These are phyloP conservation scores for Blastobotrys serpentis DNA, from an alignment of 1,139 yeast species.

Conservation along the genomic window DNA sequence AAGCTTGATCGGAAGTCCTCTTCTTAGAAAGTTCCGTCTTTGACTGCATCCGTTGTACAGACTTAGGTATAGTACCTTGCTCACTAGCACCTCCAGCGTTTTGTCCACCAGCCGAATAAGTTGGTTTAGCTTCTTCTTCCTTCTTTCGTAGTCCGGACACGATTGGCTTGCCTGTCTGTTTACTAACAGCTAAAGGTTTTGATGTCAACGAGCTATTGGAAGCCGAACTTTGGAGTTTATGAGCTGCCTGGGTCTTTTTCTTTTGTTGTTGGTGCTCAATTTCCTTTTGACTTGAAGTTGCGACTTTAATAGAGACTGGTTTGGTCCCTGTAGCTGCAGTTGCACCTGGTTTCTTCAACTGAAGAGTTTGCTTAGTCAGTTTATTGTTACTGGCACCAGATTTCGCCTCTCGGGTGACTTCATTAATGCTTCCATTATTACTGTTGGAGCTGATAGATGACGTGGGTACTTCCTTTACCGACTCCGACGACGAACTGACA, in stretches of 20 bases:
- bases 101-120: not conserved
- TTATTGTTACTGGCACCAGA: not conserved
- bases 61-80: too few species aligned
- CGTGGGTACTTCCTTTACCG: not conserved
- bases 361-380: slow-evolving; percentile 16
- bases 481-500: not conserved
- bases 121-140: not conserved
- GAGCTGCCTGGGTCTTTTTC: slow-evolving; percentile 8
- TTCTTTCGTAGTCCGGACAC: slow-evolving; percentile 7
- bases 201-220: slow-evolving; percentile 15
- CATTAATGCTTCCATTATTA: not conserved
- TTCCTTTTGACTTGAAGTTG: slow-evolving; percentile 18
- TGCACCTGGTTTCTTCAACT: slow-evolving; percentile 11
- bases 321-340: slow-evolving; percentile 5
- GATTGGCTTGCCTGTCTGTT: slow-evolving; percentile 6
- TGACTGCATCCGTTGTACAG: not conserved
- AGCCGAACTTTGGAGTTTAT: not conserved
- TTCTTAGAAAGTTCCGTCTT: slow-evolving; percentile 8
- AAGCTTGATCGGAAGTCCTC: slow-evolving; percentile 22
- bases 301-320: slow-evolving; percentile 18
- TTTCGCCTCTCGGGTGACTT: not conserved
- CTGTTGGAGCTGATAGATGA: not conserved
- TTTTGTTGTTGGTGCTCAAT: slow-evolving; percentile 11
- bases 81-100: too few species aligned
- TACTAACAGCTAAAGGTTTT: slow-evolving; percentile 5